Percentiles rank a stretch among this genome's conserved stretches.
Conservation (phyloP, 73 alveolate species). For the Blepharisma japonicum region DNA sequence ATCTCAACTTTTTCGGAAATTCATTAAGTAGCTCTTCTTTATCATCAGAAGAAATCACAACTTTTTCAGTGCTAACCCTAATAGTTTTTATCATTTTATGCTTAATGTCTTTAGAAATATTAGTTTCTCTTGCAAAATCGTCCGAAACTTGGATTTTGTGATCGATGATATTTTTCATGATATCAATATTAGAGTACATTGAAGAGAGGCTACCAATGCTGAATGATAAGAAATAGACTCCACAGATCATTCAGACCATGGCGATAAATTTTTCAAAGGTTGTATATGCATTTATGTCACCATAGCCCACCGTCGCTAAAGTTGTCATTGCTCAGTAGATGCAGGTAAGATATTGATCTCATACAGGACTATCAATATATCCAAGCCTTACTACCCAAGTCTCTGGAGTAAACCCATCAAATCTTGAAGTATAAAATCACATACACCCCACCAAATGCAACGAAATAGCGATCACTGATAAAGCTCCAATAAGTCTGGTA, state of each 20-base stretch:
- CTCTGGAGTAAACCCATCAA: constrained; percentile 71
- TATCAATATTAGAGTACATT: constrained; percentile 41
- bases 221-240: constrained; percentile 67
- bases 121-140: constrained; percentile 12
- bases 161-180: constrained; percentile 33
- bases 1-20: constrained; percentile 19
- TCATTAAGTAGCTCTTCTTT: constrained; percentile 14
- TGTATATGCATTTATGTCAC: constrained; percentile 60
- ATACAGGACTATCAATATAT: constrained; percentile 25
- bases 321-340: constrained; percentile 75
- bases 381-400: constrained; percentile 86
- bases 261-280: constrained; percentile 48
- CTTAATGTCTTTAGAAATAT: not conserved
- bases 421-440: constrained; percentile 72
- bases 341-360: constrained; percentile 37
- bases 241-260: constrained; percentile 69
- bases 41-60: not conserved
- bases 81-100: constrained; percentile 3
- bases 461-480: constrained; percentile 55
- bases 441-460: constrained; percentile 82
- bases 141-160: constrained; percentile 32
- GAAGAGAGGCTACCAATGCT: constrained; percentile 64
- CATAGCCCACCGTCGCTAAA: constrained; percentile 76
- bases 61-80: not conserved
- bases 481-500: constrained; percentile 59